A percentile compares a stretch with the other conserved stretches of the same genome.
Conservation (phyloP, 352 stramenopile species). For the Detonula confervacea region DNA sequence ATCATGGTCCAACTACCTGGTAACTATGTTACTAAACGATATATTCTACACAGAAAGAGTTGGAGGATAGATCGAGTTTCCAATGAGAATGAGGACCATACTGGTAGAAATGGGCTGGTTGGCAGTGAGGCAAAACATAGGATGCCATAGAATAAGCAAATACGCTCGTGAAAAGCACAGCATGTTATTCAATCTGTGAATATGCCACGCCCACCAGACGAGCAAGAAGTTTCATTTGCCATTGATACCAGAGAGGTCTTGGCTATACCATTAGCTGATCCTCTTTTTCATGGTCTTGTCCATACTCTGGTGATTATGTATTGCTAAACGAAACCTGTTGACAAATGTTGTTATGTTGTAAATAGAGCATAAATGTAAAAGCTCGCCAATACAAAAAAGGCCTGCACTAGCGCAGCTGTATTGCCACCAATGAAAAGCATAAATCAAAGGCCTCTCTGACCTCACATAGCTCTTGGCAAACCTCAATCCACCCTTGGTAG, state of each 20-base stretch:
- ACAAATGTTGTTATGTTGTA: no score
- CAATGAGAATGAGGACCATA: neutral
- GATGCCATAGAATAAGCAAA: neutral
- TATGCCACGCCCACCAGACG: slow-evolving; percentile 11
- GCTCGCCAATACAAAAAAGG: no score
- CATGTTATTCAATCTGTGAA: slow-evolving; percentile 46
- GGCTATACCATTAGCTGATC: slow-evolving; percentile 10
- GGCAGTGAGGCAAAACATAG: no score
- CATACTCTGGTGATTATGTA: no score
- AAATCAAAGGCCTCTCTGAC: slow-evolving; percentile 41
- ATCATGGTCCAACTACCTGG: no score
- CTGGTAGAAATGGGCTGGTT: neutral
- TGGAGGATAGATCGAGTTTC: slow-evolving; percentile 7
- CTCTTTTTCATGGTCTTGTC: no score
- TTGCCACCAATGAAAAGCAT: slow-evolving; percentile 47
- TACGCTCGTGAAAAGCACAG: slow-evolving; percentile 30
- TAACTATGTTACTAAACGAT: slow-evolving; percentile 48
- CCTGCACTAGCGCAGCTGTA: no score
- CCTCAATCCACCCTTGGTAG: slow-evolving; percentile 62
- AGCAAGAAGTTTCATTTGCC: slow-evolving; percentile 34
- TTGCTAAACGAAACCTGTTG: no score
- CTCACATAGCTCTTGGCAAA: slow-evolving; percentile 65
- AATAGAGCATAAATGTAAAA: no score
- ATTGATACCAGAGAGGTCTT: slow-evolving; percentile 37
- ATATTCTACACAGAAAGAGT: slow-evolving; percentile 34